Evolutionary conservation across 1,284 basidiomycete genomes (phyloP).

Genomic region (Microbotryum silenes-acaulis): DNA sequence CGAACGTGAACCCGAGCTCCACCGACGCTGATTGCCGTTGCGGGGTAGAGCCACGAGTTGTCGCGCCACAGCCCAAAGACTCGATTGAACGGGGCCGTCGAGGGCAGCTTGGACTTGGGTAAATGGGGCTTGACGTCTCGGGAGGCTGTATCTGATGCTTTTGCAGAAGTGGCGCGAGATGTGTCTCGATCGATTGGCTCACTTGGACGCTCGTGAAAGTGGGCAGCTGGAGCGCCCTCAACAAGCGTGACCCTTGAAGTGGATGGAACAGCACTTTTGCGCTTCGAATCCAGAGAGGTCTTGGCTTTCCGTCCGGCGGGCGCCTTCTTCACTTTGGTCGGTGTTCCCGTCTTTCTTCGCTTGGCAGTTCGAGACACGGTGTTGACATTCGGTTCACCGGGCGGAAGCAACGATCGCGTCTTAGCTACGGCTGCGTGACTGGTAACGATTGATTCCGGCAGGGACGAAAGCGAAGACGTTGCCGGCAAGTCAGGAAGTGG

Average conservation of each 20-base stretch:
- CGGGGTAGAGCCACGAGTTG: conserved; percentile 19
- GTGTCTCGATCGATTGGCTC: not conserved
- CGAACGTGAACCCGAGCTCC: conserved; percentile 4
- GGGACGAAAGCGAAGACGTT: no score
- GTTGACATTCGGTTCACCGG: no score
- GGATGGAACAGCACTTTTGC: not conserved
- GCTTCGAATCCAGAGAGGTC: no score
- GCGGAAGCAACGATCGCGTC: no score
- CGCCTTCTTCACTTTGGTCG: no score
- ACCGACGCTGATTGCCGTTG: conserved; percentile 1
- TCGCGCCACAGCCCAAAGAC: conserved; percentile 27
- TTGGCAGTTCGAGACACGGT: no score
- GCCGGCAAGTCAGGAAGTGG: no score
- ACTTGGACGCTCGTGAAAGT: not conserved
- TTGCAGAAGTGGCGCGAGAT: not conserved
- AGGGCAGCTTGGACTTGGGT: not conserved
- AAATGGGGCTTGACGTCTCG: not conserved
- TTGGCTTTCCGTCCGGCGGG: no score
- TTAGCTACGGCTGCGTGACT: no score
- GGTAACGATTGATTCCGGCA: no score
- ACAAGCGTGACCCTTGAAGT: not conserved
- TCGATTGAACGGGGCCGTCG: conserved; percentile 27
- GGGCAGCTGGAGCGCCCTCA: not conserved
- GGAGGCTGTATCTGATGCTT: not conserved
- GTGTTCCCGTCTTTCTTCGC: no score